Conservation (phyloP, 257 asterid genomes). For the Salvia splendens region DNA sequence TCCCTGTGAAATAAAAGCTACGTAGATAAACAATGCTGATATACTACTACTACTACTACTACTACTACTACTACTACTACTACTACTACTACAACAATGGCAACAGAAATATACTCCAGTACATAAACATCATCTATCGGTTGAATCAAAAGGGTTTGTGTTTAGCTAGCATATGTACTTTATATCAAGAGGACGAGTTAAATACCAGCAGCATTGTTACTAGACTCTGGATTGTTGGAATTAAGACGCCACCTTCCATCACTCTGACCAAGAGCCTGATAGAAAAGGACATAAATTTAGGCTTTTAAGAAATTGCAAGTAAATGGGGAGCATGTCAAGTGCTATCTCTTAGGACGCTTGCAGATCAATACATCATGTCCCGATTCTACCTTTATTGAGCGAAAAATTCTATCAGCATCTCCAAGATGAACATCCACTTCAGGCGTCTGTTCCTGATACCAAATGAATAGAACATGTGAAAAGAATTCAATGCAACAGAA, state of each 20-base stretch:
- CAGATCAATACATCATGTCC: slow-evolving; percentile 13
- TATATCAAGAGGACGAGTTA: slow-evolving; percentile 12
- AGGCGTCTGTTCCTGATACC: slow-evolving; percentile 67
- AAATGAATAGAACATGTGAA: slow-evolving; percentile 28
- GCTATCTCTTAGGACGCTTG: not conserved
- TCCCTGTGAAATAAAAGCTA: slow-evolving; percentile 51
- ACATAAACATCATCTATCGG: slow-evolving; percentile 14
- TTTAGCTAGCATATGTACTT: slow-evolving; percentile 22
- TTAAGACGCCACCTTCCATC: slow-evolving; percentile 97
- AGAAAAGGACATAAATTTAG: slow-evolving; percentile 31
- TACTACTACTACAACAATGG: not conserved
- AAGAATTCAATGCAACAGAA: slow-evolving; percentile 19
- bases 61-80: not conserved
- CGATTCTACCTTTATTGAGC: slow-evolving; percentile 69
- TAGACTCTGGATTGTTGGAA: slow-evolving; percentile 81
- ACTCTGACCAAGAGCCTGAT: slow-evolving; percentile 95
- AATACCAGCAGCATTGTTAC: slow-evolving; percentile 88
- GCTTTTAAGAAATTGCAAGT: slow-evolving; percentile 4
- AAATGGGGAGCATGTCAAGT: no score
- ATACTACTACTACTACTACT: not conserved
- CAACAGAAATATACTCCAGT: slow-evolving; percentile 5
- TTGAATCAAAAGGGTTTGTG: not conserved
- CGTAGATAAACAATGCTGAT: slow-evolving; percentile 15
- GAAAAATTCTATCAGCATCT: slow-evolving; percentile 70
- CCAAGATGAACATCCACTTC: slow-evolving; percentile 61